These are phyloP conservation scores for Trichoderma sp. DNA, from an alignment of 2,329 filamentous ascomycete genomes.

Conservation along the genomic window DNA sequence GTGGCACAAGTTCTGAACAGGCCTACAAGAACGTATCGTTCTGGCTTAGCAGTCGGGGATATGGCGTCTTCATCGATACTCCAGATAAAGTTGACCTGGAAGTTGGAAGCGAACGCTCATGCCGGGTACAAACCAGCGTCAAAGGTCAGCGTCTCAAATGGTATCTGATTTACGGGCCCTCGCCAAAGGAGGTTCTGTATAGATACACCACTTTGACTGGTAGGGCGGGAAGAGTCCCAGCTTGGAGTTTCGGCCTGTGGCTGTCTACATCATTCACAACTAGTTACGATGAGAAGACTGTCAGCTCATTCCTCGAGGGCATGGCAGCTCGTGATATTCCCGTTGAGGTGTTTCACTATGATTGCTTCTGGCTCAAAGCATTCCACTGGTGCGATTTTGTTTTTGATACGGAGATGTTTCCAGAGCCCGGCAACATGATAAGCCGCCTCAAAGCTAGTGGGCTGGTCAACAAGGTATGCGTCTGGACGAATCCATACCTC, in stretches of 20 bases:
- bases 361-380: constrained; percentile 76
- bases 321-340: constrained; percentile 66
- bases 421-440: constrained; percentile 66
- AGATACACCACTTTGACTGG: constrained; percentile 70
- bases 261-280: constrained; percentile 76
- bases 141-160: constrained; percentile 71
- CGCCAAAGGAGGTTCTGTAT: constrained; percentile 69
- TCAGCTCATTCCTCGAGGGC: constrained; percentile 67
- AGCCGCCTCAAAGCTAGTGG: constrained; percentile 63
- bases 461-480: constrained; percentile 64
- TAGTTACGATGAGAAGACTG: constrained; percentile 69
- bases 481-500: constrained; percentile 77
- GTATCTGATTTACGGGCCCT: constrained; percentile 71
- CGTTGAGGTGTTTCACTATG: constrained; percentile 73
- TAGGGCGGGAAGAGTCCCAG: constrained; percentile 62
- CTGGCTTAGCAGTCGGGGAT: constrained; percentile 71
- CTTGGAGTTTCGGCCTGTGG: constrained; percentile 77
- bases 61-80: constrained; percentile 74
- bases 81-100: constrained; percentile 70
- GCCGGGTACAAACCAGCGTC: constrained; percentile 68
- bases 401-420: constrained; percentile 68
- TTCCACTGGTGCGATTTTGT: constrained; percentile 77
- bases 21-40: constrained; percentile 73
- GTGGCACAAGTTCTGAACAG: constrained; percentile 68
- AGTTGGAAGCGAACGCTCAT: constrained; percentile 72